Evolutionary conservation across 2,329 filamentous ascomycete species (phyloP).

Genomic region (Alternaria hordeiaustralica): DNA sequence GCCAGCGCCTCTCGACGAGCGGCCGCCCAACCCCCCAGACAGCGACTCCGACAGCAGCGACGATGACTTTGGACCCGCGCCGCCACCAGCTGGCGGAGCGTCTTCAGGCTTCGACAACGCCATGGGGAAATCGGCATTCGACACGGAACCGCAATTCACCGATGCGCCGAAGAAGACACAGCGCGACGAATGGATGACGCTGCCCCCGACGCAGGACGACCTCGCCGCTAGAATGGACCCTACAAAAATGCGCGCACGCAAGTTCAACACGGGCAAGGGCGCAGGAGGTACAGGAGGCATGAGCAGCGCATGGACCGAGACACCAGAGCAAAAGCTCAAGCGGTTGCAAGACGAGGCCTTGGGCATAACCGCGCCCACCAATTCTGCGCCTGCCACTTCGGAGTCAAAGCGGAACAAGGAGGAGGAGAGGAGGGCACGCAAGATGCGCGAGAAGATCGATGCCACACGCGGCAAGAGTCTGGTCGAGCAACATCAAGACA

Average conservation of each 20-base stretch:
- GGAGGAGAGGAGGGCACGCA: slow-evolving; percentile 55
- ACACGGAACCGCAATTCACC: slow-evolving; percentile 38
- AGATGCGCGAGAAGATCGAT: slow-evolving; percentile 64
- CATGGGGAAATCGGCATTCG: slow-evolving; percentile 37
- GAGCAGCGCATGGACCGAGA: slow-evolving; percentile 84
- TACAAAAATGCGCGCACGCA: slow-evolving; percentile 79
- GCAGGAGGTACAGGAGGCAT: slow-evolving; percentile 59
- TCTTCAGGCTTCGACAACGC: slow-evolving; percentile 17
- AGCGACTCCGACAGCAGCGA: slow-evolving; percentile 48
- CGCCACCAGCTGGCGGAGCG: slow-evolving; percentile 43
- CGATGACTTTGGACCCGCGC: slow-evolving; percentile 55
- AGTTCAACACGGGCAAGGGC: slow-evolving; percentile 76
- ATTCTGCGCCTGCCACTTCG: slow-evolving; percentile 27
- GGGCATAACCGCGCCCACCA: slow-evolving; percentile 64
- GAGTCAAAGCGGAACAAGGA: slow-evolving; percentile 47
- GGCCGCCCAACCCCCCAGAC: slow-evolving; percentile 48
- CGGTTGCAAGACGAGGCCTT: slow-evolving; percentile 82
- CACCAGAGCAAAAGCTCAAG: slow-evolving; percentile 83
- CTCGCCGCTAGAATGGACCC: slow-evolving; percentile 73
- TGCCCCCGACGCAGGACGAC: slow-evolving; percentile 58
- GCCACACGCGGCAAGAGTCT: slow-evolving; percentile 53
- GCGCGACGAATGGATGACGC: slow-evolving; percentile 73
- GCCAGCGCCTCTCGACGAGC: slow-evolving; percentile 57
- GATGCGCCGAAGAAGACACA: slow-evolving; percentile 57
- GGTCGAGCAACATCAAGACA: slow-evolving; percentile 55